These are phyloP conservation scores for Ustilago lituana DNA, from an alignment of 1,284 basidiomycete genomes.

Conservation along the genomic window DNA sequence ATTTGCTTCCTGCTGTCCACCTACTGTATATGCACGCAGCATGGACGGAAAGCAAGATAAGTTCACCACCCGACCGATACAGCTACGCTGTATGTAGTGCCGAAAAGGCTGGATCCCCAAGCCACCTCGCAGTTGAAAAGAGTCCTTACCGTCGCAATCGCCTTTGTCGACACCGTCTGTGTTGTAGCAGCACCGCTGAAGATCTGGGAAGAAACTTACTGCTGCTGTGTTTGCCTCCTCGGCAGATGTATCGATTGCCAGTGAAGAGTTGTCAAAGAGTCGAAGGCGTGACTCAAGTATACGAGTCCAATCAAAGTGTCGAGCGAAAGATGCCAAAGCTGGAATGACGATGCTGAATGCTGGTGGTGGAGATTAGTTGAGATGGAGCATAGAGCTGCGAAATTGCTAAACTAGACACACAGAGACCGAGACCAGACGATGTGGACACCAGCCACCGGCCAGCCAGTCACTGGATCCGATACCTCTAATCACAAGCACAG, in stretches of 20 bases:
- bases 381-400: neutral
- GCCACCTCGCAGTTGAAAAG: too few species aligned
- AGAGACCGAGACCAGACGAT: conserved; percentile 20
- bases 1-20: too few species aligned
- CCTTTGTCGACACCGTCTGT: neutral
- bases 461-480: too few species aligned
- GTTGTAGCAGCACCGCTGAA: too few species aligned
- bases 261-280: neutral
- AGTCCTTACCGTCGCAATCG: too few species aligned
- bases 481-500: conserved; percentile 1
- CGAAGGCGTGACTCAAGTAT: neutral
- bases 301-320: conserved; percentile 2
- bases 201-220: conserved; percentile 31
- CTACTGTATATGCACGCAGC: too few species aligned
- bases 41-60: too few species aligned
- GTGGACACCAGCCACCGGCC: conserved; percentile 17
- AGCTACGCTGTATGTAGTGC: too few species aligned
- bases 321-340: conserved; percentile 8
- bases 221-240: conserved; percentile 24
- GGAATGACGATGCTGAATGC: conserved; percentile 16
- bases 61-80: too few species aligned
- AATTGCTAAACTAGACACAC: too few species aligned
- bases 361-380: conserved; percentile 25
- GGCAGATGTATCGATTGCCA: conserved; percentile 7
- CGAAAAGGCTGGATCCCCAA: too few species aligned